Base-by-base conservation (phyloP, 768 basidiomycete species). In the Zangia roseola region DNA sequence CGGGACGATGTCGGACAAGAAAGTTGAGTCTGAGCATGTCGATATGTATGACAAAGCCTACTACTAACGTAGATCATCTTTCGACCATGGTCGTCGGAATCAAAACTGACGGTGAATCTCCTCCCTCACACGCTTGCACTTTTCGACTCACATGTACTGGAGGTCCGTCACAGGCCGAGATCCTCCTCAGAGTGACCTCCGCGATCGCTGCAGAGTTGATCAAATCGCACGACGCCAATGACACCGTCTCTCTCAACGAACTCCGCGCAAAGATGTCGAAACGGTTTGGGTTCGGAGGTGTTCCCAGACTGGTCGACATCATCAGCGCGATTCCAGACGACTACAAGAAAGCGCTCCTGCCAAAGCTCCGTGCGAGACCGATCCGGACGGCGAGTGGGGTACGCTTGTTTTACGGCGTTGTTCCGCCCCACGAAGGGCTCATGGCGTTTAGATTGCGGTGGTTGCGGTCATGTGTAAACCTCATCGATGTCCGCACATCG, bases 391-490 rank as follows among this genome's bases (percentile, higher is more conserved):
- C 97, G 8, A 95, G 93, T 69, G 95, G 97, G 50, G 94, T 94
- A 59, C 61, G 86, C 28, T 25, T 13, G 30, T 31, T 35, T 36
- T 8, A 7, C 9, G 16, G 19, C n/a, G 21, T 16, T 14, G 14
- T 44, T 14, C 19, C 9, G 17, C n/a, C 14, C 25, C 44, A 16
- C 17, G 20, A 7, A 12, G 36, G 17, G 17, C 46, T 50, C 10
- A 47, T 21, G 17, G 16, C 17, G 47, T 25, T 19, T 52, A 95
- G 93, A 94, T 98, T 50, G 97, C 95, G 14, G 95, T 98, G 20
- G 97, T 99, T 13, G 97, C 97, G 9, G 95, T 99, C n/a, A 99
- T 99, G 97, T 95, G 94, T 75, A 99, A 98, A 64, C 97, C 97
- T 2, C 97, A 99, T 75, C 82, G 97, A 45, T 99, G 97, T 75